phyloP scores from a whole-genome alignment of 306 rosid genomes.

The Cercis canadensis region DNA sequence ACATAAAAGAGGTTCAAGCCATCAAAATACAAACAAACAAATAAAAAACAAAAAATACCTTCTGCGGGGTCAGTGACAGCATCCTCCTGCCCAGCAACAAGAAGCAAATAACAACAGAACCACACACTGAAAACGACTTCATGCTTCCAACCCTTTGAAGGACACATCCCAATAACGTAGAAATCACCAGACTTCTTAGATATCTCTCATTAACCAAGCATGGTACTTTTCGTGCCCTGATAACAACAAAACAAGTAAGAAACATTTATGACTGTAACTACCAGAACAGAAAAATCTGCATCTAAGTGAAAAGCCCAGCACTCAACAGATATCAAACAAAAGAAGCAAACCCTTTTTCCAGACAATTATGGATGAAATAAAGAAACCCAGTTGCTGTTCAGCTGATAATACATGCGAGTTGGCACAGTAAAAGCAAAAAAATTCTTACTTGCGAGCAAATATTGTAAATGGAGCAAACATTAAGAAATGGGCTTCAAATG shows the following conservation, averaged over 20 bases:
- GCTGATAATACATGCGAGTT: slow-evolving; percentile 11
- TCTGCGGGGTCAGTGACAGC: slow-evolving; percentile 52
- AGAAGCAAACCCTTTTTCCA: not conserved
- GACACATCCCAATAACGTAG: slow-evolving; percentile 55
- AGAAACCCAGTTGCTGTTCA: slow-evolving; percentile 15
- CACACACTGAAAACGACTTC: slow-evolving; percentile 44
- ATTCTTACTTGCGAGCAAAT: slow-evolving; percentile 28
- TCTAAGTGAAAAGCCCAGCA: not conserved
- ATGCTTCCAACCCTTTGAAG: slow-evolving; percentile 48
- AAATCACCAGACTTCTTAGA: slow-evolving; percentile 33
- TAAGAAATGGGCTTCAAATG: not conserved
- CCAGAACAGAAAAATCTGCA: not conserved
- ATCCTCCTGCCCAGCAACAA: slow-evolving; percentile 41
- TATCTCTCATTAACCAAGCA: slow-evolving; percentile 36
- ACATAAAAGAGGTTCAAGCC: slow-evolving; percentile 24
- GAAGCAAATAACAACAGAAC: slow-evolving; percentile 56
- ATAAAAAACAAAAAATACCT: slow-evolving; percentile 47
- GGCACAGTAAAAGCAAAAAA: not conserved
- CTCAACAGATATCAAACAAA: slow-evolving; percentile 12
- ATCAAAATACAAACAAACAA: slow-evolving; percentile 23
- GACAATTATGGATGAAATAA: not conserved
- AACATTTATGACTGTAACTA: not conserved
- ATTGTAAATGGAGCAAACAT: not conserved
- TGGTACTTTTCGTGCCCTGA: slow-evolving; percentile 42
- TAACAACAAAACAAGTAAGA: slow-evolving; percentile 38